Evolutionary conservation across 352 stramenopile genomes (phyloP), one percentile per base, ranked within the genome.

Genomic region (Globisporangium ultimum): DNA sequence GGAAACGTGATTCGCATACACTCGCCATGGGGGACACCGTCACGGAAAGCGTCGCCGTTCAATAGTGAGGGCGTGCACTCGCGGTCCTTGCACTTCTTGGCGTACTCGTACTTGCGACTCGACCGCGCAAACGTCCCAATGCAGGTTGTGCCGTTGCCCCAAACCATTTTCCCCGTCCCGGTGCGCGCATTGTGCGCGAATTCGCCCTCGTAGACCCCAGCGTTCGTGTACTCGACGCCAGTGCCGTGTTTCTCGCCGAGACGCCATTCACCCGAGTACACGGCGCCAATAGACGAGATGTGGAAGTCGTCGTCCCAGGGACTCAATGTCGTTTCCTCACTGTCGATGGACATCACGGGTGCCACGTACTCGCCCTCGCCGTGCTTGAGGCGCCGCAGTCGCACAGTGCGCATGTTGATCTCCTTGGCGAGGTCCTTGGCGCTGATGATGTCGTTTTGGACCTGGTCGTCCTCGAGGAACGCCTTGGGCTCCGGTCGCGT

Each of bases 361-460:
- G 57, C 47, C 66, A 89, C 69, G 18, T 71, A 54, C 46, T 84
- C 76, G 1, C 80, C 80, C 15, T 66, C 60, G 9, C 78, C 78
- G 41, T 90, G 80, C 15, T 78, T 78, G 45, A 90, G 53, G 2
- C 80, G 72, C 17, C 68, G 67, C 38, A 88, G 63, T 17, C 76
- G 74, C 34, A 90, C 74, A 0, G 67, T 73, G 41, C 80, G 63
- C 80, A 88, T 88, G 58, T 90, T 88, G 32, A 88, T 56, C 58
- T 88, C 78, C 49, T 75, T 82, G 9, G 63, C 40, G 7, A 84
- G 57, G 20, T 87, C 80, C 10, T 80, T 66, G 0, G 67, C 64
- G n/a, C 71, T 79, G 51, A 86, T 65, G 17, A 72, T 60, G 42
- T 78, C 60, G 51, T 75, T 71, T n/a, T 74, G 60, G 7, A 81